Percentiles rank a stretch among this genome's conserved stretches.
Conservation (phyloP, 2,329 filamentous ascomycete species). For the Colletotrichum spaethianum region DNA sequence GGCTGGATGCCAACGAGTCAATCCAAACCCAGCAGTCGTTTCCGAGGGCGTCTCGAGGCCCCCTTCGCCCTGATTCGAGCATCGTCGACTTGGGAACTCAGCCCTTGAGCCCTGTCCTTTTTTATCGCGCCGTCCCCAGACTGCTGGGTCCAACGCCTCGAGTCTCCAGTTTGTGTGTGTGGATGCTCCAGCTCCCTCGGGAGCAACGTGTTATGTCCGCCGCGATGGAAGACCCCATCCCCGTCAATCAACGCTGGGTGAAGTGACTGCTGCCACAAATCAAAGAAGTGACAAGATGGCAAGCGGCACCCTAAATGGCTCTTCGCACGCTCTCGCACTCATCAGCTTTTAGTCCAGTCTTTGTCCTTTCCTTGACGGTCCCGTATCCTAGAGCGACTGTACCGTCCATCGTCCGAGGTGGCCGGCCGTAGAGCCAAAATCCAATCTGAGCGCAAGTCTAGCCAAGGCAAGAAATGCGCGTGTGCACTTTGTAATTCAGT, state of each 20-base stretch:
- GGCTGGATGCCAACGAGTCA: conserved; percentile 2
- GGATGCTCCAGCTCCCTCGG: conserved; percentile 20
- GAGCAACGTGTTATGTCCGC: conserved; percentile 3
- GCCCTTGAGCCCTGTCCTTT: conserved; percentile 26
- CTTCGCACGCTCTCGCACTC: background rate
- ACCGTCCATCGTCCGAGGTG: too few species aligned
- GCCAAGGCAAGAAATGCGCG: background rate
- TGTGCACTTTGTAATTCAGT: background rate
- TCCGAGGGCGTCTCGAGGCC: background rate
- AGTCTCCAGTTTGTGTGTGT: conserved; percentile 9
- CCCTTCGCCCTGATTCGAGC: conserved; percentile 3
- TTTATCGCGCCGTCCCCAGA: conserved; percentile 21
- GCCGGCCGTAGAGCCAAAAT: too few species aligned
- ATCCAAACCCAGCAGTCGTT: background rate
- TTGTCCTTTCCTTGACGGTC: background rate
- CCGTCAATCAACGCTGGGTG: conserved; percentile 7
- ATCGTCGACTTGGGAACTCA: conserved; percentile 39
- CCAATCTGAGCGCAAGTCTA: too few species aligned
- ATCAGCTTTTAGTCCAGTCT: background rate
- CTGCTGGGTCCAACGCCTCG: conserved; percentile 26
- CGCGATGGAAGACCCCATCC: conserved; percentile 6
- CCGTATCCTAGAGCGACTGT: conserved; percentile 7
- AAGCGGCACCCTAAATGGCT: conserved; percentile 1
- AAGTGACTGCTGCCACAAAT: conserved; percentile 8
- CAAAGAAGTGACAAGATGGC: background rate